phyloP scores from a whole-genome alignment of 2,329 filamentous ascomycete genomes.

The Huntiella bhutanensis region DNA sequence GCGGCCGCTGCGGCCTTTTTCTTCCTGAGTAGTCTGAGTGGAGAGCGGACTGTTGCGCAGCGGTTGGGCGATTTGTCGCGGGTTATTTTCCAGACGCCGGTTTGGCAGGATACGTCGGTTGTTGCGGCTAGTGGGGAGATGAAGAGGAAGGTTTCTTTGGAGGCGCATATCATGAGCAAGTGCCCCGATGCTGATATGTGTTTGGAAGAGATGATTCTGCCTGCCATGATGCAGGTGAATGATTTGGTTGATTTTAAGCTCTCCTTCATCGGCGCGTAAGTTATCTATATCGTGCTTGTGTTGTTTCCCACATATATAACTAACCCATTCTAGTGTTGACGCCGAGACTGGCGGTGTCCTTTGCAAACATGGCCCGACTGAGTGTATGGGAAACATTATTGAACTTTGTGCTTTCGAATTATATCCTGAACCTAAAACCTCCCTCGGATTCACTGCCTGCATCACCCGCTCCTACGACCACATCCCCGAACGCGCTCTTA shows the following conservation, averaged over 20 bases:
- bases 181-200: slow-evolving; percentile 84
- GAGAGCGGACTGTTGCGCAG: background rate
- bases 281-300: slow-evolving; percentile 8
- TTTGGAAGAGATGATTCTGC: slow-evolving; percentile 60
- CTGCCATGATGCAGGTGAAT: slow-evolving; percentile 63
- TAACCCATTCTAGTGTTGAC: slow-evolving; percentile 29
- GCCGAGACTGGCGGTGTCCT: slow-evolving; percentile 57
- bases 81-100: slow-evolving; percentile 1
- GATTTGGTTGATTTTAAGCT: slow-evolving; percentile 82
- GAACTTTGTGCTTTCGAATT: slow-evolving; percentile 74
- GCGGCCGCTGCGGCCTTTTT: slow-evolving; percentile 1
- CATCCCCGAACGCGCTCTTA: slow-evolving; percentile 61
- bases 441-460: slow-evolving; percentile 87
- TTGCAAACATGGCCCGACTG: slow-evolving; percentile 75
- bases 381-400: slow-evolving; percentile 87
- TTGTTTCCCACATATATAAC: slow-evolving; percentile 2
- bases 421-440: slow-evolving; percentile 71
- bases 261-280: slow-evolving; percentile 70
- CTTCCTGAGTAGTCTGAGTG: background rate
- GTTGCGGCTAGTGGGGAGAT: background rate
- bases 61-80: slow-evolving; percentile 3
- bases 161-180: slow-evolving; percentile 95
- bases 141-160: slow-evolving; percentile 46
- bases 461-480: slow-evolving; percentile 53
- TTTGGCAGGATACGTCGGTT: background rate